phyloP scores from a whole-genome alignment of 768 basidiomycete genomes.

The Ramaria sp. region DNA sequence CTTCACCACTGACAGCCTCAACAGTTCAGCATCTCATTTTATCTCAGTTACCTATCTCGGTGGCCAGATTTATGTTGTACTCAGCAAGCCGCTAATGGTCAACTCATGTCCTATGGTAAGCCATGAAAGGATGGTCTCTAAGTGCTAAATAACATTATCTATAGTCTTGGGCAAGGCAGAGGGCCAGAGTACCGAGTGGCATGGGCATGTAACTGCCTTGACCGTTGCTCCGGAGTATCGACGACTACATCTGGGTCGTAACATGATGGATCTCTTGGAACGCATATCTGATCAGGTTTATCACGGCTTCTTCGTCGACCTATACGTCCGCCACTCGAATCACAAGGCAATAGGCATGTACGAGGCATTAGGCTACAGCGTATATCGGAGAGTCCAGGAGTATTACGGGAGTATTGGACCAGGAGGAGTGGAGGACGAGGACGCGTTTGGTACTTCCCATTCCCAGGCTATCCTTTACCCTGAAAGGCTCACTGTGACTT shows the following conservation, averaged over 20 bases:
- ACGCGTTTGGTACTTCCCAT: slow-evolving; percentile 73
- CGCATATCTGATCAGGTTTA: slow-evolving; percentile 72
- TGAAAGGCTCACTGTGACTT: background rate
- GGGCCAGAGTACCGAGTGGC: slow-evolving; percentile 65
- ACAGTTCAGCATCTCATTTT: slow-evolving; percentile 83
- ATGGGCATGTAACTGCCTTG: slow-evolving; percentile 91
- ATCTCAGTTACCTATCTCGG: slow-evolving; percentile 75
- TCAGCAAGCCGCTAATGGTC: slow-evolving; percentile 69
- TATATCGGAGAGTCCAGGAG: slow-evolving; percentile 81
- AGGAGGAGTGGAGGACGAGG: slow-evolving; percentile 75
- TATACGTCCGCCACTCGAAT: slow-evolving; percentile 90
- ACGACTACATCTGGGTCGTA: slow-evolving; percentile 73
- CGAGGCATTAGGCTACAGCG: slow-evolving; percentile 86
- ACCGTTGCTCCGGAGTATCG: slow-evolving; percentile 93
- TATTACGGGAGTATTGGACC: slow-evolving; percentile 81
- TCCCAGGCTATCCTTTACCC: background rate
- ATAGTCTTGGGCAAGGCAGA: slow-evolving; percentile 93
- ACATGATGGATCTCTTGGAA: slow-evolving; percentile 83
- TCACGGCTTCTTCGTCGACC: slow-evolving; percentile 85
- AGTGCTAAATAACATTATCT: background rate
- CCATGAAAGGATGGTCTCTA: background rate
- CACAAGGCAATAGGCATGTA: slow-evolving; percentile 82
- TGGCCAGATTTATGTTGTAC: slow-evolving; percentile 91
- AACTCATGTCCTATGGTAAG: slow-evolving; percentile 88
- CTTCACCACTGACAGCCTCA: background rate